Evolutionary conservation across 192 early-diverging fungal species (phyloP), one percentile per base, ranked within the genome.

Genomic region (Rhizophagus clarus): DNA sequence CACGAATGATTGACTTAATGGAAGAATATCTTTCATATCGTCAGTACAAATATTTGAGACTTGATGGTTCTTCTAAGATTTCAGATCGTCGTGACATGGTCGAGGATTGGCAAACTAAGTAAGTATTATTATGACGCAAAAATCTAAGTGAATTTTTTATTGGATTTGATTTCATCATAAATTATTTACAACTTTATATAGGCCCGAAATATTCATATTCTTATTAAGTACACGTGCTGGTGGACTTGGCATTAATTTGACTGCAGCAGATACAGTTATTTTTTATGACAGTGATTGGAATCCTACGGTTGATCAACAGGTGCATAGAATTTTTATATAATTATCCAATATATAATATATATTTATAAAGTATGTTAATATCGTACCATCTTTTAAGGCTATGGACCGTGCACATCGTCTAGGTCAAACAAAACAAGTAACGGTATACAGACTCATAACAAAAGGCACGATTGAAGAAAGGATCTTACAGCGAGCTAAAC

Each of bases 221-320:
- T 83, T 95, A 85, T 89, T 95, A 40, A 93, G 92, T 84, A 95
- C 94, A 4, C 89, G 95, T 77, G 95, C 95, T 40, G 95, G 95
- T 84, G 95, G 95, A 9, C 84, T 97, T 56, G 96, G 95, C 76
- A 95, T 96, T 79, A 97, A 97, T 76, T 91, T 96, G 83, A 97
- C 96, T 3, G 95, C 94, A 0, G 95, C 94, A 1, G 95, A 97
- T 81, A 95, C 94, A 4, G 94, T 95, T 11, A 95, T 95, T 77
- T 95, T 95, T 85, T 94, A 93, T 76, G 93, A 94, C 82, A 94
- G 91, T 68, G 95, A 96, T 82, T 96, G 95, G 95, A 96, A 96
- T 79, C 95, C 95, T 17, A 96, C 95, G 0, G 94, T 95, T 22
- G 95, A 97, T 87, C 95, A 95, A 82, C 95, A 97, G 81, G 81